Conservation (phyloP, 306 rosid species). For the Comarum palustre region DNA sequence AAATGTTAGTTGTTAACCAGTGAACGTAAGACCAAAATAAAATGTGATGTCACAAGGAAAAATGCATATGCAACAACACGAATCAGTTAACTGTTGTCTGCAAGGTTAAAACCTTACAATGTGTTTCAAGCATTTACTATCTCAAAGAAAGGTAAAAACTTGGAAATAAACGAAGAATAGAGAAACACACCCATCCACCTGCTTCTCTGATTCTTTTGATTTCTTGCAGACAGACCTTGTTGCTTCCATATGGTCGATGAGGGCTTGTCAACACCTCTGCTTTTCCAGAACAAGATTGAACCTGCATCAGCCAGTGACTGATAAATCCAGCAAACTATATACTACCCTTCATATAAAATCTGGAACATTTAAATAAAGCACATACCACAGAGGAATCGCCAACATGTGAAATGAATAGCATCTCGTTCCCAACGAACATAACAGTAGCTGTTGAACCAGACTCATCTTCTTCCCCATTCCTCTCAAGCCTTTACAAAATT, state of each 20-base stretch:
- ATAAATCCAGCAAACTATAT: not conserved
- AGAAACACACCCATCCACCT: constrained; percentile 99
- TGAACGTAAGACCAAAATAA: not conserved
- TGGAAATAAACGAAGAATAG: constrained; percentile 30
- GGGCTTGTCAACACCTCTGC: constrained; percentile 74
- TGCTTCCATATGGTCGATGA: constrained; percentile 92
- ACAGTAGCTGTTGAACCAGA: constrained; percentile 93
- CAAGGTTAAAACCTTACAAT: not conserved
- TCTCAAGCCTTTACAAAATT: constrained; percentile 78
- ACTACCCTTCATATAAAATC: not conserved
- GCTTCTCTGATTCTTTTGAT: constrained; percentile 94
- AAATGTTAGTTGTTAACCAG: constrained; percentile 16
- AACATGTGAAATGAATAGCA: constrained; percentile 69
- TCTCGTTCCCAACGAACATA: constrained; percentile 55
- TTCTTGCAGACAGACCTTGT: constrained; percentile 73
- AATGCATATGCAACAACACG: not conserved
- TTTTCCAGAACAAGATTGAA: constrained; percentile 75
- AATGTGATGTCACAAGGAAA: not conserved
- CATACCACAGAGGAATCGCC: constrained; percentile 93
- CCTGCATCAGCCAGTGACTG: constrained; percentile 52
- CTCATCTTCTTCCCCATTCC: constrained; percentile 60
- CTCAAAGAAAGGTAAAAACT: not conserved
- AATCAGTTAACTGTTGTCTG: not conserved
- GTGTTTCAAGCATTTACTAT: not conserved
- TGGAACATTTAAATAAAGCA: not conserved